Conservation (phyloP, 2,329 filamentous ascomycete genomes). For the Aureobasidium mangrovei region DNA sequence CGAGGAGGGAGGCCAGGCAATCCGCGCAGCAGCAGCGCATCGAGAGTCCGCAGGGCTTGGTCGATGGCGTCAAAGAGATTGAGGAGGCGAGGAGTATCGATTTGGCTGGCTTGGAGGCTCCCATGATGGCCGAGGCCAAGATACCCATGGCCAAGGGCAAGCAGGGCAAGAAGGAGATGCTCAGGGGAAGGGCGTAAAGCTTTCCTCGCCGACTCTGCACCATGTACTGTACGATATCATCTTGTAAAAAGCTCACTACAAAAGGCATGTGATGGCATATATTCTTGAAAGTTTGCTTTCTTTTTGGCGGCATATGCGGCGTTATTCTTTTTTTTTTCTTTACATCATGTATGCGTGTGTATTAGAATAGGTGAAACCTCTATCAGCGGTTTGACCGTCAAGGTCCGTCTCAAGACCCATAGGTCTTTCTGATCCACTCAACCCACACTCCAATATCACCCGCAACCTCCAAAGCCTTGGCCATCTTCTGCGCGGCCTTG, state of each 20-base stretch:
- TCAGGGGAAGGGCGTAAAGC: slow-evolving; percentile 3
- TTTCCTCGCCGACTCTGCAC: not conserved
- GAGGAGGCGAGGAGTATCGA: slow-evolving; percentile 19
- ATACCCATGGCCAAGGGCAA: slow-evolving; percentile 23
- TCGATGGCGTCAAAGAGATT: slow-evolving; percentile 16
- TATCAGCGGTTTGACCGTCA: no score
- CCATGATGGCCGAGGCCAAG: slow-evolving; percentile 26
- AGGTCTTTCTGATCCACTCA: slow-evolving; percentile 36
- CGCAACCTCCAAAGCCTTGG: slow-evolving; percentile 37
- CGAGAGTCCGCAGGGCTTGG: slow-evolving; percentile 24
- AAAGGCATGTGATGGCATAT: no score
- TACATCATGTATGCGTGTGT: no score
- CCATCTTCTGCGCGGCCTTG: slow-evolving; percentile 29
- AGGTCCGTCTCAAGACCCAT: not conserved
- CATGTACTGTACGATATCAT: no score
- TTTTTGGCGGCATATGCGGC: no score
- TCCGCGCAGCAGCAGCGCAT: slow-evolving; percentile 47
- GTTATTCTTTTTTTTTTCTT: no score
- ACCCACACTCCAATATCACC: slow-evolving; percentile 45
- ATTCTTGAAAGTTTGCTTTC: no score
- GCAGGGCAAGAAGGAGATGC: slow-evolving; percentile 21
- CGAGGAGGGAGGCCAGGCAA: slow-evolving; percentile 44
- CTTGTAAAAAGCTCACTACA: no score
- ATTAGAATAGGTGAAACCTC: no score
- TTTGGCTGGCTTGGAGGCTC: slow-evolving; percentile 21